Evolutionary conservation across 192 early-diverging fungal species (phyloP).

Genomic region (Coemansia sp.): DNA sequence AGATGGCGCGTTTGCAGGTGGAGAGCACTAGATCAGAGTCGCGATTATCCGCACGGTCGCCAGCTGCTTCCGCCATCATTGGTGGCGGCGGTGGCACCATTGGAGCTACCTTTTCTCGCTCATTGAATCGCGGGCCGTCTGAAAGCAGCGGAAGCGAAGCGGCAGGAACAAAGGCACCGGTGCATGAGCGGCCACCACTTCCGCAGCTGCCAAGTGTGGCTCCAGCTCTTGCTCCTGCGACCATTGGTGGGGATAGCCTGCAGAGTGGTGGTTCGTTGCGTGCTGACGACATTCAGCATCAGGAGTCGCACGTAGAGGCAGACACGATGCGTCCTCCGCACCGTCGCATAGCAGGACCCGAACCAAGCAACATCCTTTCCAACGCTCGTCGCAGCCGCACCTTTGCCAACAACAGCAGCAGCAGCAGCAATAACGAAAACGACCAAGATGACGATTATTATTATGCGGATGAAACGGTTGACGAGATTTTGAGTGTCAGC

Average conservation of each 20-base stretch:
- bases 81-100: not conserved
- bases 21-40: conserved; percentile 23
- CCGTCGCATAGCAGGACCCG: conserved; percentile 14
- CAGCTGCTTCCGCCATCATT: not conserved
- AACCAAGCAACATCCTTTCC: not conserved
- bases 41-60: conserved; percentile 8
- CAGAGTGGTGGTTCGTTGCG: not conserved
- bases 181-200: not conserved
- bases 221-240: not conserved
- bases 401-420: too few relatives aligned
- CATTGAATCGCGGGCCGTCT: conserved; percentile 8
- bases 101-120: not conserved
- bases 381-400: too few relatives aligned
- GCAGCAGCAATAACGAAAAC: not conserved
- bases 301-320: not conserved
- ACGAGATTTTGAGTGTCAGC: not conserved
- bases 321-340: not conserved
- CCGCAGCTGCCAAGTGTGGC: not conserved
- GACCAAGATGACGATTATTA: not conserved
- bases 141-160: conserved; percentile 19
- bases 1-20: conserved; percentile 38
- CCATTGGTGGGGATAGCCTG: not conserved
- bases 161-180: not conserved
- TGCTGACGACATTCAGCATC: not conserved
- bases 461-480: not conserved